A percentile compares a stretch with the other conserved stretches of the same genome.
Conservation (phyloP, 2,329 filamentous ascomycete genomes). For the Neonectria hederae region DNA sequence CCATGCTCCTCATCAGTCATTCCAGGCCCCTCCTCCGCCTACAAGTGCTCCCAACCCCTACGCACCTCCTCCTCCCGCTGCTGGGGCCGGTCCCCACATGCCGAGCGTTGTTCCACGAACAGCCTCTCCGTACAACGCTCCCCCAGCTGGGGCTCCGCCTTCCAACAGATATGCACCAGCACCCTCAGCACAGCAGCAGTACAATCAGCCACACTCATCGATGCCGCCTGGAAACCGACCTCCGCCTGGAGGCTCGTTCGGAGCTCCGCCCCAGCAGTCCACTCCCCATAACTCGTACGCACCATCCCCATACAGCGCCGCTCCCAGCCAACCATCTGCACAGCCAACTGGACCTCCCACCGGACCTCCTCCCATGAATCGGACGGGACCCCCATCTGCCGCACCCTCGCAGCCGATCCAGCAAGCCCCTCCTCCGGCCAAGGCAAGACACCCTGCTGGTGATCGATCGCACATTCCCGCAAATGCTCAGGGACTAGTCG, state of each 20-base stretch:
- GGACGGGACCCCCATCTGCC: slow-evolving; percentile 42
- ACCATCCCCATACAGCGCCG: slow-evolving; percentile 59
- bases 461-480: slow-evolving; percentile 90
- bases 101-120: slow-evolving; percentile 75
- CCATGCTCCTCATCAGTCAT: slow-evolving; percentile 55
- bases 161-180: slow-evolving; percentile 80
- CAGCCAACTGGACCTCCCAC: slow-evolving; percentile 52
- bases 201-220: slow-evolving; percentile 55
- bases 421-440: slow-evolving; percentile 59
- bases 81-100: slow-evolving; percentile 70
- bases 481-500: slow-evolving; percentile 79
- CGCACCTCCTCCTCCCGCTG: slow-evolving; percentile 64
- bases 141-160: slow-evolving; percentile 74
- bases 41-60: slow-evolving; percentile 69
- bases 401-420: slow-evolving; percentile 49
- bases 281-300: slow-evolving; percentile 67
- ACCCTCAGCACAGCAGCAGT: slow-evolving; percentile 63
- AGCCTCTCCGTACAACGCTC: slow-evolving; percentile 86
- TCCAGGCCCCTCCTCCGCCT: slow-evolving; percentile 57
- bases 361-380: slow-evolving; percentile 46
- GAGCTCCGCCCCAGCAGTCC: slow-evolving; percentile 58
- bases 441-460: slow-evolving; percentile 78
- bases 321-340: slow-evolving; percentile 49
- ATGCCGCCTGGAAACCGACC: slow-evolving; percentile 57
- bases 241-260: slow-evolving; percentile 56